phyloP scores from a whole-genome alignment of 2,329 filamentous ascomycete genomes.

The Cercospora sojina region DNA sequence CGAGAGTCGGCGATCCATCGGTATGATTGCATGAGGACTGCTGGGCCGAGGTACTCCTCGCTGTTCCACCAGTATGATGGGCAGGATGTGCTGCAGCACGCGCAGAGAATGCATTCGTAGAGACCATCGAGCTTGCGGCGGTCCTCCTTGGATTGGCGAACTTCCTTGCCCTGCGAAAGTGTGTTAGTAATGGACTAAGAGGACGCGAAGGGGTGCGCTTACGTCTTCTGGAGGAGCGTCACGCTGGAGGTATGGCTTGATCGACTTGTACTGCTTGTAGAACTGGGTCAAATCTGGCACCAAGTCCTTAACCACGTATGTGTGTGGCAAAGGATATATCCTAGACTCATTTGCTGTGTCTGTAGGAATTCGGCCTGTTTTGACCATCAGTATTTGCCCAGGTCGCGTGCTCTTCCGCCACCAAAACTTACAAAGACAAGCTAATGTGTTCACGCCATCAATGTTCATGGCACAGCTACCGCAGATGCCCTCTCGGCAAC shows the following conservation, averaged over 20 bases:
- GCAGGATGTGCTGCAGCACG: constrained; percentile 98
- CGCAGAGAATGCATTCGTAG: constrained; percentile 99
- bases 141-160: constrained; percentile 85
- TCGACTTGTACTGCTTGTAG: constrained; percentile 99
- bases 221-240: constrained; percentile 81
- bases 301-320: constrained; percentile 98
- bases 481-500: constrained; percentile 97
- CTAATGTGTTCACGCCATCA: constrained; percentile 95
- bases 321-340: constrained; percentile 97
- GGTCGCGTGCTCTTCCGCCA: neutral
- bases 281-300: constrained; percentile 97
- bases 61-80: constrained; percentile 99
- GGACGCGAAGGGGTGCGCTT: constrained; percentile 43
- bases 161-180: constrained; percentile 73
- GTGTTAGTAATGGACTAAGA: constrained; percentile 17
- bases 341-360: constrained; percentile 79
- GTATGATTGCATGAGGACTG: constrained; percentile 96
- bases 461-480: constrained; percentile 99
- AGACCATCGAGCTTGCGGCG: constrained; percentile 96
- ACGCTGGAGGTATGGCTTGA: constrained; percentile 96
- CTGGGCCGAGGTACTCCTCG: constrained; percentile 96
- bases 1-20: constrained; percentile 94
- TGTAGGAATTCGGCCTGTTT: constrained; percentile 82
- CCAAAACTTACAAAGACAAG: constrained; percentile 81
- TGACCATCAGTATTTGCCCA: constrained; percentile 18